Base-by-base conservation (phyloP, 352 stramenopile genomes). In the Globisporangium parvum region DNA sequence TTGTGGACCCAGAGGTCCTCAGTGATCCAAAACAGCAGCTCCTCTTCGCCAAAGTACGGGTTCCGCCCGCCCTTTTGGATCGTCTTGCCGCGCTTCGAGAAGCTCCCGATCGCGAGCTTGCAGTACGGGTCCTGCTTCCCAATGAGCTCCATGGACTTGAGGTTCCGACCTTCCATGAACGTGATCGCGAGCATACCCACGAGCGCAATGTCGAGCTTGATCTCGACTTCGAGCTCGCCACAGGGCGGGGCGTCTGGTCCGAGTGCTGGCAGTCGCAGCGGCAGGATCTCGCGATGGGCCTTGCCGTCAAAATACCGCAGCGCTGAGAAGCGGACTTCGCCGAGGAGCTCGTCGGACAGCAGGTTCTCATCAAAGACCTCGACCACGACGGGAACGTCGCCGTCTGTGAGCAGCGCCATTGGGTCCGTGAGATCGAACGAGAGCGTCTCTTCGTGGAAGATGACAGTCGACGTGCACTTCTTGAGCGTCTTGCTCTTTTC, bases 91-190 rank as follows among this genome's bases (percentile, higher is more conserved):
- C 80, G 79, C n/a, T 93, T 87, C 2, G 64, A 76, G 47, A 84
- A 86, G 12, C 73, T 53, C 5, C 75, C 82, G 24, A 97, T 73
- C 15, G 73, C 71, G 31, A 96, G 69, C 48, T 95, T 87, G 51
- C 91, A 93, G 60, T 97, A 97, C 24, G 90, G 90, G 46, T 97
- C 87, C 47, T 96, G 87, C 66, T 93, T 93, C 18, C 83, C 84
- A 26, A 96, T 78, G 18, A 94, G 75, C 66, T 97, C 89, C 80
- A 93, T 94, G 61, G 82, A 95, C 51, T 94, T 92, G 45, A 98
- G 72, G 49, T 93, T 89, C 9, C 83, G 80, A 9, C 87, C 90
- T 69, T 96, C 88, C 50, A 93, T 83, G 8, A 96, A 56, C 21
- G 93, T 85, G 14, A 97, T 52, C 40, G 86, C 86, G 50, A 93